Base-by-base conservation (phyloP, 768 basidiomycete genomes). In the Termitomyces sp. region DNA sequence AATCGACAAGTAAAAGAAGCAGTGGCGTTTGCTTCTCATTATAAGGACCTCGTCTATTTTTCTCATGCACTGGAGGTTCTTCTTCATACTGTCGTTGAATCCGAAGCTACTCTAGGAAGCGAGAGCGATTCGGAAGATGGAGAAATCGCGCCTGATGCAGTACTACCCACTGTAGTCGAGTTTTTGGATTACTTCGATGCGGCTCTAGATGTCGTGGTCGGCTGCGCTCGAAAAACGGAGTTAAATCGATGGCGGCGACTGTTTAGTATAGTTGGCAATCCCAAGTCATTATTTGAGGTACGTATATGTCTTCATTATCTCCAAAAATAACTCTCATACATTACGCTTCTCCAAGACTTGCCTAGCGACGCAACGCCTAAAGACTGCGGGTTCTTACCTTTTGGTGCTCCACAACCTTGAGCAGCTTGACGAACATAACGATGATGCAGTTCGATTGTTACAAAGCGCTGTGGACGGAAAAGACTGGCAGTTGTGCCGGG, bases 141-240 rank as follows among this genome's bases (percentile, higher is more conserved):
- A 16, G 61, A 71, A n/a, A 61, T 68, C 33, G 63, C 70, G n/a
- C 60, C 70, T 16, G 72, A 73, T 46, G 69, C 75, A 16, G 73
- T 88, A 12, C 73, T 98, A 33, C 79, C 87, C 0, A 76, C 78
- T 2, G 87, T 90, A 9, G 79, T 98, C 61, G 91, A 93, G 62
- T 98, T 99, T 67, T 75, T 99, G 63, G 97, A 99, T 67, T 86
- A 98, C 69, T 98, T 98, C 68, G 91, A 95, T 61, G 89, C 84
- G 55, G 83, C 89, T 6, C 74, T 98, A 57, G 94, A 98, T 59
- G 95, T 98, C 7, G 92, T 98, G 13, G 95, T 98, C 10, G 88
- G 91, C 5, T 98, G 96, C 66, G 96, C 97, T 20, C 80, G 97
- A 55, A 99, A 99, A 76, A 98, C 93, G 6, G 97, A 99, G 73